These are phyloP conservation scores for Annona squamosa DNA, from an alignment of 164 flowering plant genomes.

Conservation along the genomic window DNA sequence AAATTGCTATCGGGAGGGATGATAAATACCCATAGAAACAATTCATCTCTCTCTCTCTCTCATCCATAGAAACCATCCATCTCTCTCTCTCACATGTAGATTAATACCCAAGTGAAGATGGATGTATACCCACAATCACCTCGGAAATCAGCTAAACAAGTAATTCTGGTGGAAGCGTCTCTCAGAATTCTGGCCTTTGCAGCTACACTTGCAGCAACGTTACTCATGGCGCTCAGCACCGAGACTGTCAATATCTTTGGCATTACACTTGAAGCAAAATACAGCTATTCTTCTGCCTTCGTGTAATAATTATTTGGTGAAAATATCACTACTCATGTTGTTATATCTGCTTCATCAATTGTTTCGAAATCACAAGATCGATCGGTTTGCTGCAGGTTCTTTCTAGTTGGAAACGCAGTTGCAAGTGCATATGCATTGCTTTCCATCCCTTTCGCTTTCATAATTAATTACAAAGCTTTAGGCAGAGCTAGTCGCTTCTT, in stretches of 20 bases:
- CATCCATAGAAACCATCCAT: no score
- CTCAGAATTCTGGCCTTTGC: constrained; percentile 32
- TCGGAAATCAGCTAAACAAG: background rate
- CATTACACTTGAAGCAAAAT: constrained; percentile 26
- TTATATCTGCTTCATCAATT: background rate
- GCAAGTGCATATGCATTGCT: constrained; percentile 31
- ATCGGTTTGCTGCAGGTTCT: constrained; percentile 33
- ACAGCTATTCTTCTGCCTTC: constrained; percentile 33
- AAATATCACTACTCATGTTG: background rate
- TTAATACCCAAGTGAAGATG: constrained; percentile 1
- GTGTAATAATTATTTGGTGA: constrained; percentile 18
- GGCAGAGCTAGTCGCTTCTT: constrained; percentile 23
- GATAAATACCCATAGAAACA: no score
- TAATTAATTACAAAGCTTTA: constrained; percentile 8
- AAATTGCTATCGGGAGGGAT: no score
- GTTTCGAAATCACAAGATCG: background rate
- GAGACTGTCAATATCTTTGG: constrained; percentile 23
- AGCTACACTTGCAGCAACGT: constrained; percentile 24
- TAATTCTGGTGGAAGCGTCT: constrained; percentile 24
- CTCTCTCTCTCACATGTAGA: no score
- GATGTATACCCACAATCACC: constrained; percentile 1
- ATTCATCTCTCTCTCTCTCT: no score
- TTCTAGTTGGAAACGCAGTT: constrained; percentile 25
- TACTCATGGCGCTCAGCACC: constrained; percentile 23
- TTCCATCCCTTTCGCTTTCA: constrained; percentile 28